phyloP scores from a whole-genome alignment of 345 rosid species.

The Ceriops zippeliana region DNA sequence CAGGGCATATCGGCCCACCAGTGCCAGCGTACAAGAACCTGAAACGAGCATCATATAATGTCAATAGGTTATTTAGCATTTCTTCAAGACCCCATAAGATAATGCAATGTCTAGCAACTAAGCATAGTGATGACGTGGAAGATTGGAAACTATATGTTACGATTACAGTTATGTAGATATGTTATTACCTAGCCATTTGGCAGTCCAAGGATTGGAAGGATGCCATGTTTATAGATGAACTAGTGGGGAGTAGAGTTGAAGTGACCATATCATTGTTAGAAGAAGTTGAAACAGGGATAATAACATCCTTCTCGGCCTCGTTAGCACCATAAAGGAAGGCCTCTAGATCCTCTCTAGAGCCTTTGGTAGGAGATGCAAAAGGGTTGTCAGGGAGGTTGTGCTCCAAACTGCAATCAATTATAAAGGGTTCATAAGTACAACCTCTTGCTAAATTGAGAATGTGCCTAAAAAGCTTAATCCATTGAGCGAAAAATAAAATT shows the following conservation, averaged over 20 bases:
- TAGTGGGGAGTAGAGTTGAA: conserved; percentile 31
- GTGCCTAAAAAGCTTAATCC: background rate
- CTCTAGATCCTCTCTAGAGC: conserved; percentile 28
- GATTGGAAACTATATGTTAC: background rate
- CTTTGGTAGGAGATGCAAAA: conserved; percentile 54
- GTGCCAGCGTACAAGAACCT: conserved; percentile 72
- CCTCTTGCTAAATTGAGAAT: background rate
- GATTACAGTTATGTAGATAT: background rate
- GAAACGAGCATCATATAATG: background rate
- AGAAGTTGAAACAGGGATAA: conserved; percentile 28
- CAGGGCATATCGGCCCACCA: conserved; percentile 77
- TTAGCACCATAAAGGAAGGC: conserved; percentile 25
- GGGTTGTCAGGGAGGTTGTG: conserved; percentile 77
- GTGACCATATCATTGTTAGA: conserved; percentile 38
- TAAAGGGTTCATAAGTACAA: background rate
- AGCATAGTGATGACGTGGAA: background rate
- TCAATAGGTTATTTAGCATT: background rate
- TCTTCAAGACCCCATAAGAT: no score
- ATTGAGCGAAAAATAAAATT: background rate
- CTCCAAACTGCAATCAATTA: conserved; percentile 44
- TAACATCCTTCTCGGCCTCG: conserved; percentile 37
- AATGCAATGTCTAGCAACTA: no score
- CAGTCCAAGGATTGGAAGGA: conserved; percentile 66
- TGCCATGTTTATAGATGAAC: conserved; percentile 48
- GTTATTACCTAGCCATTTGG: conserved; percentile 63